Percentiles rank a stretch among this genome's conserved stretches.
Conservation (phyloP, 129 eudicot species). For the Oenanthe sinensis region DNA sequence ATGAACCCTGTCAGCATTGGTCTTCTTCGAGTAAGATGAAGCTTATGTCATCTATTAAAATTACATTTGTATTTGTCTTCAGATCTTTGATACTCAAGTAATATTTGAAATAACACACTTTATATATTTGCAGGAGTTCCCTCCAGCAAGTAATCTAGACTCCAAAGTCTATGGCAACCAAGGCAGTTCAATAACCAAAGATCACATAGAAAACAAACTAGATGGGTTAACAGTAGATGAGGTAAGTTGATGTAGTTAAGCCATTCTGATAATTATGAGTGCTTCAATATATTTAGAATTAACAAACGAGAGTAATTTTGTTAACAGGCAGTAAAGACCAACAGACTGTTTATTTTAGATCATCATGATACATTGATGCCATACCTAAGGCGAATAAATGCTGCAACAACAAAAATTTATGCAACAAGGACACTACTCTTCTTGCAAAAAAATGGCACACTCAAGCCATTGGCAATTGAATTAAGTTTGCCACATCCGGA, state of each 20-base stretch:
- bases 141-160: slow-evolving; percentile 44
- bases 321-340: slow-evolving; percentile 28
- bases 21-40: slow-evolving; percentile 7
- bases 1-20: slow-evolving; percentile 12
- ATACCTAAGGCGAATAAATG: slow-evolving; percentile 38
- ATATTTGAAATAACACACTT: not conserved
- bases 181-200: slow-evolving; percentile 26
- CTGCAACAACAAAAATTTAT: slow-evolving; percentile 29
- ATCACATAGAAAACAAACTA: slow-evolving; percentile 24
- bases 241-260: slow-evolving; percentile 17
- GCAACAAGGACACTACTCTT: slow-evolving; percentile 50
- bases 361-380: slow-evolving; percentile 52
- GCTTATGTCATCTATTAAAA: not conserved
- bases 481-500: slow-evolving; percentile 43
- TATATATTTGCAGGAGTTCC: slow-evolving; percentile 33
- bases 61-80: not conserved
- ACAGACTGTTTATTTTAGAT: slow-evolving; percentile 38
- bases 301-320: not conserved
- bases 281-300: not conserved
- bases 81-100: not conserved
- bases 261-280: not conserved
- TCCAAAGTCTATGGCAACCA: slow-evolving; percentile 36
- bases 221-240: slow-evolving; percentile 32
- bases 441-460: slow-evolving; percentile 32
- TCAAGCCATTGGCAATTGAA: slow-evolving; percentile 47